Evolutionary conservation across 1,284 basidiomycete species (phyloP).

Genomic region (Cystobasidiaceae sp.): DNA sequence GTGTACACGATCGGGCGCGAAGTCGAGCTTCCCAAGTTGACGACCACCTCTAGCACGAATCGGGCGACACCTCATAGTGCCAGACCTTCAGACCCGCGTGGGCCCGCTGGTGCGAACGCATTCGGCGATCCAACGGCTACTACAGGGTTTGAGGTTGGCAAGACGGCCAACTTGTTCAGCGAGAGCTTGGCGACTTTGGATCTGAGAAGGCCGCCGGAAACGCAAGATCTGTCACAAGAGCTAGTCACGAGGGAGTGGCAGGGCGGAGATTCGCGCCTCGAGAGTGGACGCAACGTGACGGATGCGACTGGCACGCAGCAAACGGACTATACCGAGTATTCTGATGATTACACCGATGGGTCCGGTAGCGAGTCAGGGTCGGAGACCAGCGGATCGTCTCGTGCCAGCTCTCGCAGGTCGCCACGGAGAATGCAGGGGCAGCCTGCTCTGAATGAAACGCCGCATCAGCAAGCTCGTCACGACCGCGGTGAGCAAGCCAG

Average conservation of each 20-base stretch:
- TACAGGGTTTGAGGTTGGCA: slow-evolving; percentile 25
- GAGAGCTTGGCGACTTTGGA: slow-evolving; percentile 12
- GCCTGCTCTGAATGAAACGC: too few relatives aligned
- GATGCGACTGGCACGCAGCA: not conserved
- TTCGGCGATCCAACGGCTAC: not conserved
- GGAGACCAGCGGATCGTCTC: too few relatives aligned
- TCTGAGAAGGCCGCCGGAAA: not conserved
- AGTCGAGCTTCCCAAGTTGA: slow-evolving; percentile 23
- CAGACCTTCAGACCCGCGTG: not conserved
- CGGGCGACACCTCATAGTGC: slow-evolving; percentile 4
- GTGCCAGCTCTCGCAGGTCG: too few relatives aligned
- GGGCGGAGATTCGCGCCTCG: not conserved
- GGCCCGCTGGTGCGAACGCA: not conserved
- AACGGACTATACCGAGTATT: too few relatives aligned
- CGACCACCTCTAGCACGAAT: not conserved
- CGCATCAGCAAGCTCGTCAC: too few relatives aligned
- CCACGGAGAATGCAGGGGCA: too few relatives aligned
- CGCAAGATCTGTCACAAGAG: not conserved
- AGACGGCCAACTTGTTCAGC: slow-evolving; percentile 26
- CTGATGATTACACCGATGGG: too few relatives aligned
- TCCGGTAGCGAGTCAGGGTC: too few relatives aligned
- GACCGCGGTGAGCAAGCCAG: too few relatives aligned
- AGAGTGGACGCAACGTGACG: not conserved
- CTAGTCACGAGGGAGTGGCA: not conserved
- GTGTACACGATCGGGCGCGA: slow-evolving; percentile 26